These are phyloP conservation scores for Starmerella floricola DNA, from an alignment of 805 yeast genomes.

Conservation along the genomic window DNA sequence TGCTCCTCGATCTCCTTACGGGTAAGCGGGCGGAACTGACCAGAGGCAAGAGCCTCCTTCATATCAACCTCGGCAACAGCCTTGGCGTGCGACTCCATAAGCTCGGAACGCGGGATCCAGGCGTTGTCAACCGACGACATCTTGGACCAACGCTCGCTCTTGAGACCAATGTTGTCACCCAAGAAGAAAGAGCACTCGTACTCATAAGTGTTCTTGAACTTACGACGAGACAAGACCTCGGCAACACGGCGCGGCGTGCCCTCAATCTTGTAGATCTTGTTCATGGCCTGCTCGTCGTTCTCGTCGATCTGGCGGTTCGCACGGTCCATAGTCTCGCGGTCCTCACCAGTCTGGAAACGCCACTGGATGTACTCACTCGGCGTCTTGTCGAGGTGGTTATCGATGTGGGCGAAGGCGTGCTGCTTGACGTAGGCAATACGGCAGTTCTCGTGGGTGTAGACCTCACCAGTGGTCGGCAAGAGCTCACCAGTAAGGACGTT, in stretches of 20 bases:
- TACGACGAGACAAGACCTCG: constrained; percentile 91
- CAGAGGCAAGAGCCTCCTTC: constrained; percentile 99
- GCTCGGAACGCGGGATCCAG: constrained; percentile 99
- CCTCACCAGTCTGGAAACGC: constrained; percentile 99
- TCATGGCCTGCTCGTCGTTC: constrained; percentile 94
- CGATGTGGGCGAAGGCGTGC: constrained; percentile 99
- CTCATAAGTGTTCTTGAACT: constrained; percentile 99
- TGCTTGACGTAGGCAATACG: constrained; percentile 99
- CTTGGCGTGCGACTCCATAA: constrained; percentile 94
- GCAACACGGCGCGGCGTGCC: constrained; percentile 96
- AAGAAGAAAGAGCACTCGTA: constrained; percentile 95
- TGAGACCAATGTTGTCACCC: constrained; percentile 99
- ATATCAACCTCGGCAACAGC: constrained; percentile 99
- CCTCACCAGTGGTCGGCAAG: constrained; percentile 96
- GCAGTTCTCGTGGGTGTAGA: constrained; percentile 98
- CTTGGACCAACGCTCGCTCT: constrained; percentile 98
- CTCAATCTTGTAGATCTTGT: constrained; percentile 98
- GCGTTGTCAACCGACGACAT: constrained; percentile 99
- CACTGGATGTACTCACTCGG: constrained; percentile 99
- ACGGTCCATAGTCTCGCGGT: constrained; percentile 99
- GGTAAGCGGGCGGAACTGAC: constrained; percentile 99
- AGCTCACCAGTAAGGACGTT: constrained; percentile 99
- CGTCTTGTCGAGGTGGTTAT: constrained; percentile 96
- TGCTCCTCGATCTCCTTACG: constrained; percentile 99
- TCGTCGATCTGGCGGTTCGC: constrained; percentile 98